phyloP scores from a whole-genome alignment of 257 asterid species.

The Solanum dulcamara region DNA sequence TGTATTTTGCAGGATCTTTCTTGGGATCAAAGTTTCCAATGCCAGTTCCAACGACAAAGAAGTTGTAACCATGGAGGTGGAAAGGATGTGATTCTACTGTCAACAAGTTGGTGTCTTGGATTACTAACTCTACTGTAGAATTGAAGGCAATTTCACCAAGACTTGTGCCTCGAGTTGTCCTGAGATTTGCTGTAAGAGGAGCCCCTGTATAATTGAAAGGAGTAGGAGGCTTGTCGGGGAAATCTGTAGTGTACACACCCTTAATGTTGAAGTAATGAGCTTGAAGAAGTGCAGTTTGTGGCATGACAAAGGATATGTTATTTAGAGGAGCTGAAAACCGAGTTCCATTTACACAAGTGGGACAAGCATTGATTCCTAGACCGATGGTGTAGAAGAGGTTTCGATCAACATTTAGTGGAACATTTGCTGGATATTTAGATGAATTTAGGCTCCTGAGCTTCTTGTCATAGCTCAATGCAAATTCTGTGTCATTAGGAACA shows the following conservation, averaged over 20 bases:
- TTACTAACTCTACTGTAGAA: slow-evolving; percentile 12
- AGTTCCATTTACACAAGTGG: slow-evolving; percentile 20
- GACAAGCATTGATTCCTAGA: slow-evolving; percentile 37
- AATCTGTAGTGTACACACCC: slow-evolving; percentile 23
- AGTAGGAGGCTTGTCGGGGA: slow-evolving; percentile 17
- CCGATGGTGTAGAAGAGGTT: slow-evolving; percentile 40
- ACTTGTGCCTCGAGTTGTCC: slow-evolving; percentile 7
- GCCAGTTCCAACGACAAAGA: slow-evolving; percentile 28
- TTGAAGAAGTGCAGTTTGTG: slow-evolving; percentile 7
- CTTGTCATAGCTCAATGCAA: slow-evolving; percentile 23
- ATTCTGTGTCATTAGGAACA: slow-evolving; percentile 24
- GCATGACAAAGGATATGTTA: slow-evolving; percentile 33
- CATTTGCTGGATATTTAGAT: slow-evolving; percentile 30
- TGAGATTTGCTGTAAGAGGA: slow-evolving; percentile 23
- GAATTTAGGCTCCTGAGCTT: slow-evolving; percentile 32
- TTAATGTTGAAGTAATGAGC: background rate
- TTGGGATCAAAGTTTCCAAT: slow-evolving; percentile 33
- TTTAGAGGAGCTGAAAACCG: slow-evolving; percentile 24
- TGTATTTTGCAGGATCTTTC: slow-evolving; percentile 36
- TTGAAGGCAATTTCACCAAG: slow-evolving; percentile 11
- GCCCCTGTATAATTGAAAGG: slow-evolving; percentile 20
- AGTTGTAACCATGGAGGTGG: slow-evolving; percentile 12
- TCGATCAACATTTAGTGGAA: slow-evolving; percentile 34
- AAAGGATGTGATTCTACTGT: background rate
- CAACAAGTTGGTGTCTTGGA: slow-evolving; percentile 30